Percentiles rank a stretch among this genome's conserved stretches.
Evolutionary conservation across 1,284 basidiomycete species (phyloP).

Genomic region (Sporisorium iseilematis-ciliati): DNA sequence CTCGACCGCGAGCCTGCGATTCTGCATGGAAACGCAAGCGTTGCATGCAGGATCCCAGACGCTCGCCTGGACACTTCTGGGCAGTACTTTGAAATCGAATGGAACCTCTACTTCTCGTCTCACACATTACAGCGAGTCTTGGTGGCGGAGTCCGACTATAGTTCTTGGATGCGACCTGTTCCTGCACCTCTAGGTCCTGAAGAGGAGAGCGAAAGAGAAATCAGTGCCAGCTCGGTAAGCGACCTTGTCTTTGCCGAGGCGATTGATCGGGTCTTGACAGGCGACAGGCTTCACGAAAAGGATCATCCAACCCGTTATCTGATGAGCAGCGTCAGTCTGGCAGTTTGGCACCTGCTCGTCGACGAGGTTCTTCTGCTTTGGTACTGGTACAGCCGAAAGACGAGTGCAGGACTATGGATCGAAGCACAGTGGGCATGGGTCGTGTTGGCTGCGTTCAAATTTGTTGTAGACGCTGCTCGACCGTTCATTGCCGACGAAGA

Average conservation of each 20-base stretch:
- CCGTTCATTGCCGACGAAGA: not conserved
- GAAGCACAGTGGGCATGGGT: constrained; percentile 13
- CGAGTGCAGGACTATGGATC: constrained; percentile 16
- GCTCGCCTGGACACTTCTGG: constrained; percentile 7
- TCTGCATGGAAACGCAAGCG: constrained; percentile 13
- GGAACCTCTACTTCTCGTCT: constrained; percentile 16
- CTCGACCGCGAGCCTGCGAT: not conserved
- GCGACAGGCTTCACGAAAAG: constrained; percentile 11
- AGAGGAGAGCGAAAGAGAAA: constrained; percentile 10
- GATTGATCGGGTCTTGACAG: constrained; percentile 1
- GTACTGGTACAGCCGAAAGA: constrained; percentile 22
- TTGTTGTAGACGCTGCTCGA: not conserved
- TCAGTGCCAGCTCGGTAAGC: not conserved
- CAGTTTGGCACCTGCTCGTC: not conserved
- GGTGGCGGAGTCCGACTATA: not conserved
- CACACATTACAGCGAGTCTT: constrained; percentile 14
- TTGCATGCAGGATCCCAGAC: constrained; percentile 13
- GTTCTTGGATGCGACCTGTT: not conserved
- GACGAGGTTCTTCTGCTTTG: constrained; percentile 12
- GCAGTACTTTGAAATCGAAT: constrained; percentile 19
- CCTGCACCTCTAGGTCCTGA: constrained; percentile 7
- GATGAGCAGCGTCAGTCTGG: not conserved
- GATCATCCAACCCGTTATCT: constrained; percentile 8
- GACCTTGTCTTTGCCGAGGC: not conserved
- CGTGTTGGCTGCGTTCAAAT: not conserved